phyloP scores from a whole-genome alignment of 768 basidiomycete species.

The Mrakia gelida region DNA sequence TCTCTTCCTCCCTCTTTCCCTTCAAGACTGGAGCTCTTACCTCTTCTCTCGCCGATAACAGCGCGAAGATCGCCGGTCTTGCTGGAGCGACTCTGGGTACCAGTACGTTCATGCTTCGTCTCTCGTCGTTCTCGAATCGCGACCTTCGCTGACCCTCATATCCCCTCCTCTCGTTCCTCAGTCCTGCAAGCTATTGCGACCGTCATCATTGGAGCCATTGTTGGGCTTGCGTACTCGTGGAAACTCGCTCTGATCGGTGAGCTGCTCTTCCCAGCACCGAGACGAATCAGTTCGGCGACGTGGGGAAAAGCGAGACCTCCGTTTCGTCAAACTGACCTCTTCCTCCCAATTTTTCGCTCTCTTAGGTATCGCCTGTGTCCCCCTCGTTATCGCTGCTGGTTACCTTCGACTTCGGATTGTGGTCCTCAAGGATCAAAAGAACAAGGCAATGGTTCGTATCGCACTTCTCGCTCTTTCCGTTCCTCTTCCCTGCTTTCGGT shows the following conservation, averaged over 20 bases:
- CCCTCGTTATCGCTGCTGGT: conserved; percentile 46
- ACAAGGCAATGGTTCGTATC: conserved; percentile 53
- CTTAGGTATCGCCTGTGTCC: conserved; percentile 48
- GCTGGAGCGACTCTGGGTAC: conserved; percentile 44
- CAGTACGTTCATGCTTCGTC: conserved; percentile 37
- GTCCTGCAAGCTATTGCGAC: conserved; percentile 70
- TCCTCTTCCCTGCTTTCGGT: too few species aligned
- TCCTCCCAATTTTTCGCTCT: too few species aligned
- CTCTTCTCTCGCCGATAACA: conserved; percentile 72
- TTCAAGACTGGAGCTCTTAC: conserved; percentile 72
- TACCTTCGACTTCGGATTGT: conserved; percentile 85
- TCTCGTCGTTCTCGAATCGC: too few species aligned
- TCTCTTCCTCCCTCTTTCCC: not conserved
- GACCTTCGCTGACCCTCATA: too few species aligned
- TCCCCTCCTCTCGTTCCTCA: too few species aligned
- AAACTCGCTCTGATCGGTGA: conserved; percentile 69
- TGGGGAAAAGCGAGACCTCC: too few species aligned
- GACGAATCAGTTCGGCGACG: too few species aligned
- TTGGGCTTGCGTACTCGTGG: conserved; percentile 74
- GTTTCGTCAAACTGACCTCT: too few species aligned
- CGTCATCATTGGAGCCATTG: conserved; percentile 46
- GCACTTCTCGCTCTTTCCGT: too few species aligned
- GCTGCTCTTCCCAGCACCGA: too few species aligned
- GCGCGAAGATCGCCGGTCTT: conserved; percentile 61
- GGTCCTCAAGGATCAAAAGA: conserved; percentile 68